Conservation (phyloP, 345 rosid species). For the Euphorbia tirucalli region DNA sequence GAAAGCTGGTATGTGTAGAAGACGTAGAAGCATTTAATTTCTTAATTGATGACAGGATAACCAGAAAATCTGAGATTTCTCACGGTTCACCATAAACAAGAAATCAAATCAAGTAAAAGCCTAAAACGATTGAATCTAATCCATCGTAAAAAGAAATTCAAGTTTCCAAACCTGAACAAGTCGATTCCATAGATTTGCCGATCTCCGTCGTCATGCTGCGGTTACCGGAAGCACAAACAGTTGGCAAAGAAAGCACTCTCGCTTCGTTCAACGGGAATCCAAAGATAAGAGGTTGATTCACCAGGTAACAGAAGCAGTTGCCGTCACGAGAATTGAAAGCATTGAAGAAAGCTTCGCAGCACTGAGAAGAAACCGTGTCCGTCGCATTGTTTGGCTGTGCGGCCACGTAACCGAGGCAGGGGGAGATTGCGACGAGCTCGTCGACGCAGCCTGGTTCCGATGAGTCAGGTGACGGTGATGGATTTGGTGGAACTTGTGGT, state of each 20-base stretch:
- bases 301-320: slow-evolving; percentile 68
- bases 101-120: not conserved
- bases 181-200: slow-evolving; percentile 35
- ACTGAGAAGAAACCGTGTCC: slow-evolving; percentile 34
- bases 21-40: not conserved
- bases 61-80: not conserved
- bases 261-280: slow-evolving; percentile 74
- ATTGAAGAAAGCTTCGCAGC: slow-evolving; percentile 59
- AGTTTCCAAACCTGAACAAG: slow-evolving; percentile 44
- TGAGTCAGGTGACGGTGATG: slow-evolving; percentile 28
- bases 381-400: slow-evolving; percentile 58
- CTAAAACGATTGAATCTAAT: no score
- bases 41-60: not conserved
- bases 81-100: not conserved
- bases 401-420: slow-evolving; percentile 72
- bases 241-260: slow-evolving; percentile 51
- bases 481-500: slow-evolving; percentile 22
- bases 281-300: slow-evolving; percentile 58
- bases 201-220: not conserved
- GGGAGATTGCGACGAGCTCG: slow-evolving; percentile 64
- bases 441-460: slow-evolving; percentile 38
- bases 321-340: slow-evolving; percentile 38
- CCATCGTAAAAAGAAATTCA: not conserved
- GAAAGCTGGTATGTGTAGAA: not conserved
- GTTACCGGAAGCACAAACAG: slow-evolving; percentile 34